These are phyloP conservation scores for Paragyromitra xinjiangensis DNA, from an alignment of 495 filamentous ascomycete species.

Conservation along the genomic window DNA sequence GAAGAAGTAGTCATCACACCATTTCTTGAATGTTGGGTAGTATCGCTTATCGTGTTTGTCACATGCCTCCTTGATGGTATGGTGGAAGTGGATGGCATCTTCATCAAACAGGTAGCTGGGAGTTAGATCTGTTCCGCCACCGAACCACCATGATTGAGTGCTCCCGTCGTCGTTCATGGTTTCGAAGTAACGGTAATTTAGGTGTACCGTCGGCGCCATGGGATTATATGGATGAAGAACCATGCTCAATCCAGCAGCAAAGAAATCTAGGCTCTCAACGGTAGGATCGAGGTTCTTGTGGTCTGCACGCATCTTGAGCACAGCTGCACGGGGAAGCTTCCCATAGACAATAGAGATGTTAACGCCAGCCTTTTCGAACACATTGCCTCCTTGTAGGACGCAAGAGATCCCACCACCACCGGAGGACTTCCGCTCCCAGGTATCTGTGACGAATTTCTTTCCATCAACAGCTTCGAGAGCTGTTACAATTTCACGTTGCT, in stretches of 20 bases:
- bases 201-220: slow-evolving; percentile 95
- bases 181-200: slow-evolving; percentile 99
- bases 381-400: slow-evolving; percentile 92
- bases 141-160: slow-evolving; percentile 95
- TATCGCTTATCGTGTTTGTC: slow-evolving; percentile 92
- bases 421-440: slow-evolving; percentile 86
- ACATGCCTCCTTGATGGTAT: slow-evolving; percentile 88
- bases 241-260: slow-evolving; percentile 89
- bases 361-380: slow-evolving; percentile 98
- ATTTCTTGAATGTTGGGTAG: slow-evolving; percentile 95
- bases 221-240: slow-evolving; percentile 94
- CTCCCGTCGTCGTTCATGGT: slow-evolving; percentile 78
- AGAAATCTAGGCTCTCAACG: slow-evolving; percentile 86
- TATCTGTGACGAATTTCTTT: slow-evolving; percentile 79
- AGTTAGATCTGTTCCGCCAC: slow-evolving; percentile 92
- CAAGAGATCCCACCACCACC: slow-evolving; percentile 86
- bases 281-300: slow-evolving; percentile 85
- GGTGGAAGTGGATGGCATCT: slow-evolving; percentile 96
- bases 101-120: slow-evolving; percentile 95
- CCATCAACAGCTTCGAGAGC: slow-evolving; percentile 85
- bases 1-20: slow-evolving; percentile 98
- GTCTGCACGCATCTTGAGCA: slow-evolving; percentile 91
- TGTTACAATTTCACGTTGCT: slow-evolving; percentile 84
- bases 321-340: slow-evolving; percentile 83
- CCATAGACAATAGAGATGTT: slow-evolving; percentile 96